Percentiles rank a stretch among this genome's conserved stretches.
Conservation (phyloP, 345 rosid genomes). For the Heritiera fomes region DNA sequence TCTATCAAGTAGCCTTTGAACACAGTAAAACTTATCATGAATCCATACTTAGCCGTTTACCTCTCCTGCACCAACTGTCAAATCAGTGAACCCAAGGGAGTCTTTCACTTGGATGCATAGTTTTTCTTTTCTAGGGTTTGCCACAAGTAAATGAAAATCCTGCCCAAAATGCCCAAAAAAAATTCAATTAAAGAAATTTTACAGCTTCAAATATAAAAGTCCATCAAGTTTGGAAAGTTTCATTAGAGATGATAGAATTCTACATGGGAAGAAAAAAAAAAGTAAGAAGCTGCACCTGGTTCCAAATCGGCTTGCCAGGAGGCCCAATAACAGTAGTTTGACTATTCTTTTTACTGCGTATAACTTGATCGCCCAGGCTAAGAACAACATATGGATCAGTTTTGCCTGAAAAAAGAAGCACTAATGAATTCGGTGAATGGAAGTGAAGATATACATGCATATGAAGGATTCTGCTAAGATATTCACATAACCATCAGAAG, state of each 20-base stretch:
- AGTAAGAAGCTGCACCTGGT: slow-evolving; percentile 62
- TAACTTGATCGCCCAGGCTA: slow-evolving; percentile 77
- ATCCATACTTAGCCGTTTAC: slow-evolving; percentile 34
- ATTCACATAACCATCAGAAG: neutral
- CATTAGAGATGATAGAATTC: slow-evolving; percentile 19
- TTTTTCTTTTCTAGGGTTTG: slow-evolving; percentile 84
- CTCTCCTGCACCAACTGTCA: slow-evolving; percentile 84
- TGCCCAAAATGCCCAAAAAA: slow-evolving; percentile 40
- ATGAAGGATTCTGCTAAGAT: slow-evolving; percentile 1
- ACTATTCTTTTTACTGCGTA: slow-evolving; percentile 95
- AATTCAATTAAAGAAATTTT: slow-evolving; percentile 12
- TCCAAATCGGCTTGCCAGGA: slow-evolving; percentile 98
- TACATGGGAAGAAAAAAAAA: slow-evolving; percentile 19
- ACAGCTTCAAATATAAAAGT: slow-evolving; percentile 5
- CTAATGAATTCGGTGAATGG: slow-evolving; percentile 1
- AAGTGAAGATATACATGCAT: slow-evolving; percentile 17
- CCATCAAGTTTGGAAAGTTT: neutral
- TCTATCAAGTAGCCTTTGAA: slow-evolving; percentile 3
- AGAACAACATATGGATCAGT: slow-evolving; percentile 95
- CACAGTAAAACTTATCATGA: slow-evolving; percentile 5
- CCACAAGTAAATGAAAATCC: slow-evolving; percentile 96
- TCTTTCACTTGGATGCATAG: slow-evolving; percentile 81
- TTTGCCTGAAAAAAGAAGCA: slow-evolving; percentile 59
- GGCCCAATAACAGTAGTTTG: slow-evolving; percentile 92
- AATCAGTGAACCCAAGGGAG: slow-evolving; percentile 77